These are phyloP conservation scores for Ustulina deusta DNA, from an alignment of 2,329 filamentous ascomycete genomes.

Conservation along the genomic window DNA sequence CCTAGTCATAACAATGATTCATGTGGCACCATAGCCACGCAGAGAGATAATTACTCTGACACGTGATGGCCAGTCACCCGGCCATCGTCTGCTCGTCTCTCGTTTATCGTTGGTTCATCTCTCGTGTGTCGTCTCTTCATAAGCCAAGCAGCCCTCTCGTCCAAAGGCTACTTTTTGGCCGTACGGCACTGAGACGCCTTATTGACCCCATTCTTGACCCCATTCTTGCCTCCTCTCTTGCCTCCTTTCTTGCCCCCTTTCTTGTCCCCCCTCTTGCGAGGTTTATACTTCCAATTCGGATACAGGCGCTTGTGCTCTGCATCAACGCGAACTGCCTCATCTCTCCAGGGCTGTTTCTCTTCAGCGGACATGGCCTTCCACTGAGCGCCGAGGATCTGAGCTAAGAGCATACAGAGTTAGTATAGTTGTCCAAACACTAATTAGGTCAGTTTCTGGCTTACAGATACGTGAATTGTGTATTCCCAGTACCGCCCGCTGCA, in stretches of 20 bases:
- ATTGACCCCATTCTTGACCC: too few relatives aligned
- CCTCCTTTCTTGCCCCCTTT: too few relatives aligned
- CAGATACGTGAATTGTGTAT: neutral
- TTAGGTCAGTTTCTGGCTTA: neutral
- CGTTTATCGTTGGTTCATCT: neutral
- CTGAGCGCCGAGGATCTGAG: accelerated
- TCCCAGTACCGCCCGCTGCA: neutral
- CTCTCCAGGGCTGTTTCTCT: neutral
- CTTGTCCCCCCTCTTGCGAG: neutral
- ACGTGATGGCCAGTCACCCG: neutral
- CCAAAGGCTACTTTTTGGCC: too few relatives aligned
- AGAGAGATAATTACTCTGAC: too few relatives aligned
- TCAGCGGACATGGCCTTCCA: neutral
- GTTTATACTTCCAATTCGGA: neutral
- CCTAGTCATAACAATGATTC: too few relatives aligned
- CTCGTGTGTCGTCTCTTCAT: neutral
- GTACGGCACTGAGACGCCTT: too few relatives aligned
- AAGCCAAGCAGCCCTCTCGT: neutral
- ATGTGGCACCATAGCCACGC: too few relatives aligned
- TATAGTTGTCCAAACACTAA: neutral
- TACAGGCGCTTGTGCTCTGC: neutral
- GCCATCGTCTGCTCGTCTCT: neutral
- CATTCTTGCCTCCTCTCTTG: too few relatives aligned
- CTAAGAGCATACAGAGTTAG: slow-evolving; percentile 6
- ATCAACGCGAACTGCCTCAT: neutral